A percentile compares a stretch with the other conserved stretches of the same genome.
These are phyloP conservation scores for Haplosporangium sp. DNA, from an alignment of 371 early-diverging fungal species.

Conservation along the genomic window DNA sequence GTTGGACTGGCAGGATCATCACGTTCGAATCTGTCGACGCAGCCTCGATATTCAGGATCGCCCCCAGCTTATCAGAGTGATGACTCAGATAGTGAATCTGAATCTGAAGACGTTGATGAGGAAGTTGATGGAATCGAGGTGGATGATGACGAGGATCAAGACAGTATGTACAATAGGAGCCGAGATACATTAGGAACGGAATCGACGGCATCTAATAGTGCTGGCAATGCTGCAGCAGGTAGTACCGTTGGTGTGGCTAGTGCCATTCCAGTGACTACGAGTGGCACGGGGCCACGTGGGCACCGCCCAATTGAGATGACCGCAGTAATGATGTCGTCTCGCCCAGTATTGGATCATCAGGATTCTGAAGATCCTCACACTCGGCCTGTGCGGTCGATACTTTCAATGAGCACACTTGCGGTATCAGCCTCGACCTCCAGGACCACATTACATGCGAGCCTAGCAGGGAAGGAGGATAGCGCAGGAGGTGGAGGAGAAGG, in stretches of 20 bases:
- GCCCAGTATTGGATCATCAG: background rate
- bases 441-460: background rate
- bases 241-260: background rate
- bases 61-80: constrained; percentile 46
- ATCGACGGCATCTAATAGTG: background rate
- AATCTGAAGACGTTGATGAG: constrained; percentile 19
- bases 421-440: background rate
- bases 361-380: background rate
- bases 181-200: background rate
- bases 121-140: constrained; percentile 1
- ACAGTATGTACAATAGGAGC: background rate
- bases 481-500: background rate
- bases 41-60: constrained; percentile 21
- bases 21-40: background rate
- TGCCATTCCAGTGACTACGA: background rate
- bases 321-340: background rate
- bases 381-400: background rate
- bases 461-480: background rate
- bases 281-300: background rate
- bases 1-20: background rate
- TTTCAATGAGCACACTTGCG: background rate
- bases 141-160: constrained; percentile 22
- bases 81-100: constrained; percentile 15
- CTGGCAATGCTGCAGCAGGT: background rate
- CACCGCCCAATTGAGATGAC: constrained; percentile 32